phyloP scores from a whole-genome alignment of 192 early-diverging fungal species.

The Coemansia sp. region DNA sequence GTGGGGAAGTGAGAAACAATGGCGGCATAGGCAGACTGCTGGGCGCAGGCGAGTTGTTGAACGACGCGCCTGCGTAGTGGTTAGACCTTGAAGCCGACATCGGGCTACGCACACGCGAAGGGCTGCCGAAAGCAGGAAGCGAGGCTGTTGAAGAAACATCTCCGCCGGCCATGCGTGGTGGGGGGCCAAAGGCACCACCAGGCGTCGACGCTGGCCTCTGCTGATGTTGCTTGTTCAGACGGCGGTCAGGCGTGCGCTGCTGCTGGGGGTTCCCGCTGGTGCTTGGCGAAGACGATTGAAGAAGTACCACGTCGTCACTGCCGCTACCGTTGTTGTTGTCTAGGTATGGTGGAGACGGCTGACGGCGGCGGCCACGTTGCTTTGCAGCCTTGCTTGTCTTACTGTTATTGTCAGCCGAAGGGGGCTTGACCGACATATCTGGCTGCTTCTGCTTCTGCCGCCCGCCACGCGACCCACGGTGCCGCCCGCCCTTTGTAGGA shows the following conservation, averaged over 20 bases:
- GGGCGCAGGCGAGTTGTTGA: slow-evolving; percentile 52
- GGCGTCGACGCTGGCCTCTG: slow-evolving; percentile 11
- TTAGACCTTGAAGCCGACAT: slow-evolving; percentile 12
- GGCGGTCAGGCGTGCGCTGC: slow-evolving; percentile 22
- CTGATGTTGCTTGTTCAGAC: not conserved
- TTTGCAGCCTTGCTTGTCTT: slow-evolving; percentile 3
- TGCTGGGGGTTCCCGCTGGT: not conserved
- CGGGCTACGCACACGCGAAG: slow-evolving; percentile 22
- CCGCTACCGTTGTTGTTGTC: slow-evolving; percentile 5
- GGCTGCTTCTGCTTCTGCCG: slow-evolving; percentile 9
- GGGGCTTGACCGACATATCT: not conserved
- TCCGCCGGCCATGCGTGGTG: slow-evolving; percentile 7
- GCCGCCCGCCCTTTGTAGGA: slow-evolving; percentile 16
- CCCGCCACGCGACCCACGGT: slow-evolving; percentile 3
- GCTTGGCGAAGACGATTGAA: slow-evolving; percentile 7
- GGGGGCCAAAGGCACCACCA: not conserved
- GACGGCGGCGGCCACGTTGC: slow-evolving; percentile 17
- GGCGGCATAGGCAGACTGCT: slow-evolving; percentile 46
- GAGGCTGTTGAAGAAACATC: not conserved
- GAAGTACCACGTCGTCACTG: slow-evolving; percentile 5
- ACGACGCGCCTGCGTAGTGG: slow-evolving; percentile 50
- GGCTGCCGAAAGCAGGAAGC: not conserved
- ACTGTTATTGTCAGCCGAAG: not conserved
- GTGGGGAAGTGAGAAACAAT: slow-evolving; percentile 33
- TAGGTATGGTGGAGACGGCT: slow-evolving; percentile 7